Evolutionary conservation across 2,329 filamentous ascomycete genomes (phyloP).

Genomic region (Pleoardoris graminearum): DNA sequence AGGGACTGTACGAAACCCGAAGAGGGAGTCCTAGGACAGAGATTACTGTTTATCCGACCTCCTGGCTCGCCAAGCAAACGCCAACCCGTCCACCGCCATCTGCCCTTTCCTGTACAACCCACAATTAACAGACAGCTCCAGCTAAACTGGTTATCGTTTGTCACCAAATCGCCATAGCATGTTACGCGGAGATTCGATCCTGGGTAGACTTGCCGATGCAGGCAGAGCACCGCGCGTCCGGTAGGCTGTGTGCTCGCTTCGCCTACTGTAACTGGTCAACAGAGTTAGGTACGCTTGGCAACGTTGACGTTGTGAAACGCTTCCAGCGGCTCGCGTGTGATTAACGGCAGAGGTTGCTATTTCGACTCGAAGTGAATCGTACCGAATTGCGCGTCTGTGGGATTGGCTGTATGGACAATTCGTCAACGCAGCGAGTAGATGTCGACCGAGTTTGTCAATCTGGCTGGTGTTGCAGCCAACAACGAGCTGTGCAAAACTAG

Average conservation of each 20-base stretch:
- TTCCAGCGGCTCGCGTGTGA: conserved; percentile 25
- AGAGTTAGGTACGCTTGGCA: conserved; percentile 10
- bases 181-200: background rate
- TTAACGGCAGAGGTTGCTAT: conserved; percentile 14
- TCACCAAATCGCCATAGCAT: background rate
- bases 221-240: background rate
- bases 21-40: no score
- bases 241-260: conserved; percentile 15
- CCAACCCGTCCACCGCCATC: conserved; percentile 5
- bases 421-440: conserved; percentile 25
- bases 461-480: conserved; percentile 20
- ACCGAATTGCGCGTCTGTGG: background rate
- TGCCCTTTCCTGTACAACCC: conserved; percentile 1
- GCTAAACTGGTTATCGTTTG: background rate
- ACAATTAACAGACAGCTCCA: background rate
- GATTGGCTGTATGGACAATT: background rate
- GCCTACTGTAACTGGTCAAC: conserved; percentile 9
- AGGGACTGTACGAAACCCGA: no score
- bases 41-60: background rate
- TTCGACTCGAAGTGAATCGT: background rate
- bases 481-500: conserved; percentile 28
- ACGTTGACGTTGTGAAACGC: conserved; percentile 31
- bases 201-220: background rate
- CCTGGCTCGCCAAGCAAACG: conserved; percentile 4
- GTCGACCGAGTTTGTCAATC: conserved; percentile 31